Evolutionary conservation across 1,284 basidiomycete genomes (phyloP).

Genomic region (Boletellus sp.): DNA sequence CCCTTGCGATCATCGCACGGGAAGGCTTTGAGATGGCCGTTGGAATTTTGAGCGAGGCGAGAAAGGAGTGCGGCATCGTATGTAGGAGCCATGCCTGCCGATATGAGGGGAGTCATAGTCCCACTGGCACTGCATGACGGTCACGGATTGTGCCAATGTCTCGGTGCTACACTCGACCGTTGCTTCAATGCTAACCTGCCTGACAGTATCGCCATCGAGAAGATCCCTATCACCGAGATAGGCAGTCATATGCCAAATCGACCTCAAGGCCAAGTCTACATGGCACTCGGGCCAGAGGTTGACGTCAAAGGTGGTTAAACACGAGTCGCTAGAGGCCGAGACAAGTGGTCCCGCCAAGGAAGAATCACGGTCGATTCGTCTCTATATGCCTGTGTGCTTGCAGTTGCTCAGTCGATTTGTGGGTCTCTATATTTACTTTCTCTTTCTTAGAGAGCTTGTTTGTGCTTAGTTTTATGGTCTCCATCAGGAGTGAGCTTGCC

Average conservation of each 20-base stretch:
- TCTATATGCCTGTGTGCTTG: constrained; percentile 80
- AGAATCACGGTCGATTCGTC: constrained; percentile 54
- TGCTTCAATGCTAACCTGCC: constrained; percentile 52
- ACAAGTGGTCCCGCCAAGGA: constrained; percentile 39
- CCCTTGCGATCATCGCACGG: too few relatives aligned
- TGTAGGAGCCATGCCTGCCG: not conserved
- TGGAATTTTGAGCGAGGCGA: too few relatives aligned
- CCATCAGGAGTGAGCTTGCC: constrained; percentile 54
- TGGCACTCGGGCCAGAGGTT: constrained; percentile 32
- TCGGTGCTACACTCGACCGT: constrained; percentile 28
- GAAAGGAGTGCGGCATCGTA: too few relatives aligned
- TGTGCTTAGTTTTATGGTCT: constrained; percentile 42
- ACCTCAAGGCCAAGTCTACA: constrained; percentile 18
- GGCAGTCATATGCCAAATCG: constrained; percentile 10
- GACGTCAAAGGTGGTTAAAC: constrained; percentile 26
- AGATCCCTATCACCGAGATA: constrained; percentile 30
- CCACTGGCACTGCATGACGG: too few relatives aligned
- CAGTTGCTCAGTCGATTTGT: constrained; percentile 52
- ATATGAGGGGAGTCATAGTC: too few relatives aligned
- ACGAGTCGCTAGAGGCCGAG: constrained; percentile 37
- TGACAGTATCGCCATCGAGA: constrained; percentile 26
- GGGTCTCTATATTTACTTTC: constrained; percentile 44
- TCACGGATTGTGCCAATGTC: constrained; percentile 12
- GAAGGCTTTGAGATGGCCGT: too few relatives aligned
- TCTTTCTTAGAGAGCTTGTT: constrained; percentile 1